Conservation (phyloP, 306 rosid genomes). For the Cicer pinnatifidum region DNA sequence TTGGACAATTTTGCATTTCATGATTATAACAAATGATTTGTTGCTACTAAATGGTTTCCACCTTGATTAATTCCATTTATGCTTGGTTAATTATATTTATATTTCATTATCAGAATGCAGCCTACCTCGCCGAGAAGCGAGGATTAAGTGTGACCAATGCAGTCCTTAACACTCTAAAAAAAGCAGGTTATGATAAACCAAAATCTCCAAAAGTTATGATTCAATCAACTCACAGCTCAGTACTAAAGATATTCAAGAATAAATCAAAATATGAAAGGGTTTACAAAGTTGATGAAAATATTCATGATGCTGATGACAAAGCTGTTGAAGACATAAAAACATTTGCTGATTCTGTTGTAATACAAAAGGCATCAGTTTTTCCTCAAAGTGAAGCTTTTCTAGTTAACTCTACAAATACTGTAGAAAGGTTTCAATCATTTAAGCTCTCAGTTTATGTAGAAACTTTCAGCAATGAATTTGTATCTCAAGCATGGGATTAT, state of each 20-base stretch:
- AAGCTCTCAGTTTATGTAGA: constrained; percentile 73
- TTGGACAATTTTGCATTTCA: constrained; percentile 13
- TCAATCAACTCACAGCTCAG: constrained; percentile 74
- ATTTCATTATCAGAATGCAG: constrained; percentile 66
- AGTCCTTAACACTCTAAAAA: constrained; percentile 57
- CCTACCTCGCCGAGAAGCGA: constrained; percentile 63
- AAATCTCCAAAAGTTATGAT: constrained; percentile 61
- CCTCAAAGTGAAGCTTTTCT: constrained; percentile 53
- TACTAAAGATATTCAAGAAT: constrained; percentile 60
- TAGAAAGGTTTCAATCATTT: constrained; percentile 49
- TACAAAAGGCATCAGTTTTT: constrained; percentile 62
- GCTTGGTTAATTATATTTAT: constrained; percentile 30
- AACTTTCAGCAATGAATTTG: constrained; percentile 85
- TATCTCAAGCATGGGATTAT: constrained; percentile 95
- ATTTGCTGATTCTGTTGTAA: constrained; percentile 77
- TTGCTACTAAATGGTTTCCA: constrained; percentile 1
- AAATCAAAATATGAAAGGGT: constrained; percentile 65
- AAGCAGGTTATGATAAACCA: constrained; percentile 64
- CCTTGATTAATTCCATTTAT: constrained; percentile 8
- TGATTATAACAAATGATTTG: constrained; percentile 6
- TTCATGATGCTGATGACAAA: constrained; percentile 48
- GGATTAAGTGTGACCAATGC: constrained; percentile 54
- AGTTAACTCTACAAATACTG: constrained; percentile 49
- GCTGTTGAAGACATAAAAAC: constrained; percentile 64
- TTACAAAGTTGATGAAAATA: constrained; percentile 60